Percentiles rank a stretch among this genome's conserved stretches.
Evolutionary conservation across 2,329 filamentous ascomycete species (phyloP).

Genomic region (Penicillium olsonii): DNA sequence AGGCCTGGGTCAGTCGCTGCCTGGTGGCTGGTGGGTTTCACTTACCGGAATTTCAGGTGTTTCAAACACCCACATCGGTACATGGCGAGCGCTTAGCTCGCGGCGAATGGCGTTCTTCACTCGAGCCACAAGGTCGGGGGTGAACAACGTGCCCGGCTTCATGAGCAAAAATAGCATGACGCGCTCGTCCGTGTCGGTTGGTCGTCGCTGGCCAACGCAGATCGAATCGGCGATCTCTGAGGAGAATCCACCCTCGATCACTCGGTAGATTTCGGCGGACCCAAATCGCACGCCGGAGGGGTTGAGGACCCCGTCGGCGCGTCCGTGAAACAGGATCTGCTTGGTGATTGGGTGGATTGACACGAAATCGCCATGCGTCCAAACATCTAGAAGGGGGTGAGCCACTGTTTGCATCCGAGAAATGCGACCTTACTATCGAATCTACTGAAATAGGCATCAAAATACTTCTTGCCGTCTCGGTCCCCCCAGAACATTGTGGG

Average conservation of each 20-base stretch:
- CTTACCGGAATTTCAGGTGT: slow-evolving; percentile 70
- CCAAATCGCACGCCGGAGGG: slow-evolving; percentile 78
- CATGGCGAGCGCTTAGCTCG: slow-evolving; percentile 71
- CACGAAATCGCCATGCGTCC: slow-evolving; percentile 83
- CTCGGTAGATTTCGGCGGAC: slow-evolving; percentile 75
- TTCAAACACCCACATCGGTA: slow-evolving; percentile 77
- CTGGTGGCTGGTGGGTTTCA: slow-evolving; percentile 53
- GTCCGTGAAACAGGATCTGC: slow-evolving; percentile 42
- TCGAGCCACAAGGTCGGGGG: slow-evolving; percentile 46
- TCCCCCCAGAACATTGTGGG: slow-evolving; percentile 64
- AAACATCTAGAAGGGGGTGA: slow-evolving; percentile 54
- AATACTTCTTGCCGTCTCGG: slow-evolving; percentile 56
- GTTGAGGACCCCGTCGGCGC: slow-evolving; percentile 73
- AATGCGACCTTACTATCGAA: slow-evolving; percentile 16
- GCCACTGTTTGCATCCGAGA: not conserved
- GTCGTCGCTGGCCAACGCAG: slow-evolving; percentile 74
- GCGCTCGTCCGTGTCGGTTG: slow-evolving; percentile 57
- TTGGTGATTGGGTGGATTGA: slow-evolving; percentile 68
- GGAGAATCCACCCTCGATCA: slow-evolving; percentile 56
- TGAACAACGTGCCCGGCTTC: slow-evolving; percentile 40
- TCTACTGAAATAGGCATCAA: slow-evolving; percentile 28
- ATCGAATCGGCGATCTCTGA: slow-evolving; percentile 65
- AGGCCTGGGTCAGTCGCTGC: slow-evolving; percentile 49
- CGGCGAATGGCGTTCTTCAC: slow-evolving; percentile 66
- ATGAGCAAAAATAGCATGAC: slow-evolving; percentile 63